Evolutionary conservation across 2,329 filamentous ascomycete genomes (phyloP).

Genomic region (Monilinia polystroma): DNA sequence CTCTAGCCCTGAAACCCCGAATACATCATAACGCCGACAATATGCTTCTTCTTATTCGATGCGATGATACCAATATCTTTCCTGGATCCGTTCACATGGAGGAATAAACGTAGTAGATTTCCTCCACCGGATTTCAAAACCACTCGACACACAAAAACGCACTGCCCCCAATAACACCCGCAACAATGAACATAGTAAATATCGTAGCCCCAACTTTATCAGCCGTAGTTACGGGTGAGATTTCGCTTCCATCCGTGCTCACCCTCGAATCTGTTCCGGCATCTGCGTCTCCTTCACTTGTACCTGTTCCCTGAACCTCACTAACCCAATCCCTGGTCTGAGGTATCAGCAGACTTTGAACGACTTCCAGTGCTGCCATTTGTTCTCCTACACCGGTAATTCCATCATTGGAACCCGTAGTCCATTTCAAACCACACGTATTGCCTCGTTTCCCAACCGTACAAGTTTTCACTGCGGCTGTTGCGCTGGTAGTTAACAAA

Average conservation of each 20-base stretch:
- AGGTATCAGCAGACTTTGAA: conserved; percentile 37
- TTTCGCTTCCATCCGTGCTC: conserved; percentile 16
- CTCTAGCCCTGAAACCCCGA: neutral
- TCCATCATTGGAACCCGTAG: conserved; percentile 53
- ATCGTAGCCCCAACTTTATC: conserved; percentile 70
- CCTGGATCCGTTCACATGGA: neutral
- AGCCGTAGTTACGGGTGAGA: conserved; percentile 44
- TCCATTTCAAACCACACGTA: conserved; percentile 61
- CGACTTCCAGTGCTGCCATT: conserved; percentile 56
- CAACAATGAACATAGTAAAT: conserved; percentile 54
- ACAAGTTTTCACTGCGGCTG: conserved; percentile 62
- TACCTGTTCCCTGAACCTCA: conserved; percentile 52
- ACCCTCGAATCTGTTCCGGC: conserved; percentile 27
- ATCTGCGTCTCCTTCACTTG: conserved; percentile 44
- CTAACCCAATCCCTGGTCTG: conserved; percentile 45
- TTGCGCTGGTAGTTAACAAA: conserved; percentile 54
- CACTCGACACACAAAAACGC: conserved; percentile 49
- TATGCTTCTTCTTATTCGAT: neutral
- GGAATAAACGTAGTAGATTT: conserved; percentile 11
- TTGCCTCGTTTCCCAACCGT: conserved; percentile 55
- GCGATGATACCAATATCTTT: neutral
- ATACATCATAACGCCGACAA: conserved; percentile 9
- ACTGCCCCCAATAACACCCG: conserved; percentile 53
- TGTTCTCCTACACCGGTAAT: conserved; percentile 51
- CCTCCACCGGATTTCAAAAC: conserved; percentile 16